Evolutionary conservation across 345 rosid genomes (phyloP).

Genomic region (Salix arbutifolia): DNA sequence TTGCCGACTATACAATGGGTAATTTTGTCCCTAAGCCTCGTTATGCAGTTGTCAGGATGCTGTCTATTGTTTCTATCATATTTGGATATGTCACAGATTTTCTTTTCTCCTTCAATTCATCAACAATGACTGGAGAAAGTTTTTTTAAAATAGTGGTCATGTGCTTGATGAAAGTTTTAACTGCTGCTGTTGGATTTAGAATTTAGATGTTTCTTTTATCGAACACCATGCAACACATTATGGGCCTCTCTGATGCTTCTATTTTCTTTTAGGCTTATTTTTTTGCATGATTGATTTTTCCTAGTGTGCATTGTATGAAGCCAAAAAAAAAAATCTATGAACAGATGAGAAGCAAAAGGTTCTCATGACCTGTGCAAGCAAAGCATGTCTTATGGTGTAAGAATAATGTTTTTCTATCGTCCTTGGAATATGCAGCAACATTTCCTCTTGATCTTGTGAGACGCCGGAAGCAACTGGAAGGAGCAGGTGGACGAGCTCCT

Average conservation of each 20-base stretch:
- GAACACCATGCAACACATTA: background rate
- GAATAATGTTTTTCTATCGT: background rate
- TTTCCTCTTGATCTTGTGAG: slow-evolving; percentile 96
- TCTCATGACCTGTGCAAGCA: background rate
- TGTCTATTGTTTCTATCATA: slow-evolving; percentile 7
- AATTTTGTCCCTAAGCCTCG: slow-evolving; percentile 19
- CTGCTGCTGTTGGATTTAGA: background rate
- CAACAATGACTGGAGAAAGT: background rate
- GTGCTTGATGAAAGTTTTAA: background rate
- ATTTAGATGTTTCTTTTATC: background rate
- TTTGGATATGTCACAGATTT: background rate
- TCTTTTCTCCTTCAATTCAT: background rate
- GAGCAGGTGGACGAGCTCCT: slow-evolving; percentile 84
- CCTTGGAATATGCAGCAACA: slow-evolving; percentile 52
- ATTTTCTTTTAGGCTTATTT: background rate
- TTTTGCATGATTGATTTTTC: background rate
- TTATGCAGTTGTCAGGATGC: slow-evolving; percentile 1
- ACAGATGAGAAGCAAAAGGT: background rate
- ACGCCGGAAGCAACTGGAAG: slow-evolving; percentile 94
- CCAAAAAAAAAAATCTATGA: background rate
- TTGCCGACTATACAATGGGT: slow-evolving; percentile 26
- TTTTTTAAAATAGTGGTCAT: background rate
- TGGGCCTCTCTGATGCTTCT: background rate
- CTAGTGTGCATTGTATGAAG: background rate
- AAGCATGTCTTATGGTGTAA: background rate